Conservation (phyloP, 768 basidiomycete species). For the Calocybe indica region DNA sequence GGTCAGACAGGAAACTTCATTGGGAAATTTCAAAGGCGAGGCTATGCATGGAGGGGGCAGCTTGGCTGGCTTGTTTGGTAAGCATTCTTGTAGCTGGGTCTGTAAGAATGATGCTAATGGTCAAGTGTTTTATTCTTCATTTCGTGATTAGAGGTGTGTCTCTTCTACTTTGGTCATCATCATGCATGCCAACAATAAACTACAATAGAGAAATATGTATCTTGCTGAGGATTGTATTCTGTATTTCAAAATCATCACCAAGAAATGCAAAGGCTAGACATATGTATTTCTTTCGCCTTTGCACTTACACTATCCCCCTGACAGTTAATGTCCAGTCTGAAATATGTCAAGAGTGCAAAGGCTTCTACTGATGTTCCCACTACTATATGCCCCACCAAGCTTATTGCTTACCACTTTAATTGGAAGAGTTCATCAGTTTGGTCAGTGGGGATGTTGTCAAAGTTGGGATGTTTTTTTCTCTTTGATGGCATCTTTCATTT, state of each 20-base stretch:
- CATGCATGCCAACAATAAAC: no score
- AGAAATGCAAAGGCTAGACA: slow-evolving; percentile 80
- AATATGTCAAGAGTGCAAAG: slow-evolving; percentile 91
- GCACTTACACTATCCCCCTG: background rate
- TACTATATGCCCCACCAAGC: slow-evolving; percentile 39
- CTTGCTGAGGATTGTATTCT: slow-evolving; percentile 87
- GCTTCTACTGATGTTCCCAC: slow-evolving; percentile 94
- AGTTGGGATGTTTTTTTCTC: no score
- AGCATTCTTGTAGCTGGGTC: no score
- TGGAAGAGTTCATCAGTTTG: no score
- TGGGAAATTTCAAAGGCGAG: slow-evolving; percentile 95
- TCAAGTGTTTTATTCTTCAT: no score
- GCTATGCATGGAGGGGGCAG: slow-evolving; percentile 64
- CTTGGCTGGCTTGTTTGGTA: slow-evolving; percentile 65
- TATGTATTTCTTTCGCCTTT: slow-evolving; percentile 34
- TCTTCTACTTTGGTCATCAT: no score
- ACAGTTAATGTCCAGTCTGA: slow-evolving; percentile 39
- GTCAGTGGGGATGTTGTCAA: no score
- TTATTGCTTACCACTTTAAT: no score
- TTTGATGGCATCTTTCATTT: no score
- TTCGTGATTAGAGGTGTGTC: background rate
- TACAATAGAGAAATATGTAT: slow-evolving; percentile 86
- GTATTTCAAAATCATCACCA: slow-evolving; percentile 91
- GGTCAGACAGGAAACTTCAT: no score
- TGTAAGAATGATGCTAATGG: no score